A percentile compares a stretch with the other conserved stretches of the same genome.
These are phyloP conservation scores for Begonia peltatifolia DNA, from an alignment of 306 rosid genomes.

Conservation along the genomic window DNA sequence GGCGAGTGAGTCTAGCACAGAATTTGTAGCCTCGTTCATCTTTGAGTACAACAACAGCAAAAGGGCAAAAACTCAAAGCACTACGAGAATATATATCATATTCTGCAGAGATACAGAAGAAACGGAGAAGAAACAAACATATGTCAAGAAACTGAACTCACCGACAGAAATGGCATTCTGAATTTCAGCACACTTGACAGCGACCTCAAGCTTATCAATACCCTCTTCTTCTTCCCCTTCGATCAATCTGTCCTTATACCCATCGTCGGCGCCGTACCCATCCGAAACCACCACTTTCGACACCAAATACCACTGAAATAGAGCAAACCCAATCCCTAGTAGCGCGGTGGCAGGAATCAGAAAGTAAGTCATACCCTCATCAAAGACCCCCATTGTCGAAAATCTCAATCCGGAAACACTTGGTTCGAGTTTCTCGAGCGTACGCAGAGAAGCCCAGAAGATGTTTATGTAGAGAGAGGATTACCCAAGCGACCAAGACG, in stretches of 20 bases:
- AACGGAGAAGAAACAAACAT: neutral
- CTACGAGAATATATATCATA: neutral
- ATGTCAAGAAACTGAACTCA: constrained; percentile 5
- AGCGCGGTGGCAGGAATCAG: constrained; percentile 47
- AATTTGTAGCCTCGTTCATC: too few relatives aligned
- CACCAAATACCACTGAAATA: constrained; percentile 55
- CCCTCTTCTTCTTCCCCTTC: constrained; percentile 38
- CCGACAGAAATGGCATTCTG: constrained; percentile 61
- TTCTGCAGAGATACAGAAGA: neutral
- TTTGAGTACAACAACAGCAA: too few relatives aligned
- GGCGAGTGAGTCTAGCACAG: neutral
- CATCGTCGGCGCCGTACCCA: constrained; percentile 9
- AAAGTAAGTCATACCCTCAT: constrained; percentile 37
- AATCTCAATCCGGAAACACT: neutral
- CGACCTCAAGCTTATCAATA: constrained; percentile 26
- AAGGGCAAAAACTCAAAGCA: neutral
- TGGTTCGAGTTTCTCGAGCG: constrained; percentile 2
- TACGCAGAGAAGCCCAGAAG: neutral
- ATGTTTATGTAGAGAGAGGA: constrained; percentile 8
- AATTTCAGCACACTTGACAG: constrained; percentile 44
- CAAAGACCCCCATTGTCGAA: constrained; percentile 36
- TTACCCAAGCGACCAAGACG: neutral
- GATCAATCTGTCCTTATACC: constrained; percentile 25
- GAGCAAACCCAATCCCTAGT: constrained; percentile 41
- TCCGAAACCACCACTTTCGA: constrained; percentile 37